Evolutionary conservation across 768 basidiomycete genomes (phyloP).

Genomic region (Pleurotus tuoliensis): DNA sequence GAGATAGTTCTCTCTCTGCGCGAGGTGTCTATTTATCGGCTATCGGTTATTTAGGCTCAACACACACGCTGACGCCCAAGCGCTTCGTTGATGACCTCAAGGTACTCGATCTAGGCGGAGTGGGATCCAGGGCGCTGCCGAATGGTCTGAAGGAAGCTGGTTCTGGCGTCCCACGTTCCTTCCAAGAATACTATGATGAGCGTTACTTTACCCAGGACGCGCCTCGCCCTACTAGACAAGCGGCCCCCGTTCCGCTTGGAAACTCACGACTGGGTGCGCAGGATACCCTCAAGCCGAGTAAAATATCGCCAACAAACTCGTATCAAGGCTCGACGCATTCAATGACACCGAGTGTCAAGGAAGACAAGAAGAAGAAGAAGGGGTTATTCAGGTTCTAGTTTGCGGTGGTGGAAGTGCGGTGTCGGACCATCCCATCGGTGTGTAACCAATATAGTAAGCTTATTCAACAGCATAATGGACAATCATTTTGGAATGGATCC

Average conservation of each 20-base stretch:
- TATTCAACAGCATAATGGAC: conserved; percentile 3
- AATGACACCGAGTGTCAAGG: conserved; percentile 30
- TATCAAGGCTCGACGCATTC: conserved; percentile 42
- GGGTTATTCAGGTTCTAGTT: conserved; percentile 64
- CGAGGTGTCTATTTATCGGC: not conserved
- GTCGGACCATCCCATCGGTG: not conserved
- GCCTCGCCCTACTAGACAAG: conserved; percentile 44
- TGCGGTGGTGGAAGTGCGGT: no score
- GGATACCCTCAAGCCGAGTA: conserved; percentile 32
- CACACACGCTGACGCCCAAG: conserved; percentile 80
- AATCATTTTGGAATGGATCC: not conserved
- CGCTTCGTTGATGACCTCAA: conserved; percentile 85
- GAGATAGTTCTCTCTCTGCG: conserved; percentile 2
- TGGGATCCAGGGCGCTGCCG: conserved; percentile 69
- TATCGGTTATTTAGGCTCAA: conserved; percentile 66
- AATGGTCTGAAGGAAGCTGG: conserved; percentile 59
- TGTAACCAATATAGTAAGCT: conserved; percentile 1
- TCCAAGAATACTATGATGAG: conserved; percentile 78
- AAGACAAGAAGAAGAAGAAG: conserved; percentile 77
- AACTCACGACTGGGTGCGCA: conserved; percentile 16
- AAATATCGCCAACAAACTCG: conserved; percentile 53
- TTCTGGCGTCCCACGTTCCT: conserved; percentile 40
- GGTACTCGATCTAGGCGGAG: conserved; percentile 81
- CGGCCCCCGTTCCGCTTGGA: conserved; percentile 30
- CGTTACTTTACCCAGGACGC: conserved; percentile 69